A percentile compares a stretch with the other conserved stretches of the same genome.
Conservation (phyloP, 176 grass and related monocot species). For the Oryza officinalis region DNA sequence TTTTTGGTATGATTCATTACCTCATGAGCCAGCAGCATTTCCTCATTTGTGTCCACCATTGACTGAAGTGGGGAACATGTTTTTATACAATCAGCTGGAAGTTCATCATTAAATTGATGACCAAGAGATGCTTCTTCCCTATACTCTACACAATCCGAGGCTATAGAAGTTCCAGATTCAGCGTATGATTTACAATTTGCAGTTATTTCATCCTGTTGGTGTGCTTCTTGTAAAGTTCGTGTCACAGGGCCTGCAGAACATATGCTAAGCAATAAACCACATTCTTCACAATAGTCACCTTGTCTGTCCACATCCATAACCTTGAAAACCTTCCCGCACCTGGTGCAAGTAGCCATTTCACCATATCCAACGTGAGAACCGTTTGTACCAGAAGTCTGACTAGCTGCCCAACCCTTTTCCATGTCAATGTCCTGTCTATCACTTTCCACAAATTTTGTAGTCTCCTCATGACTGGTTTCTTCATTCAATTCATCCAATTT, state of each 20-base stretch:
- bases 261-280: slow-evolving; percentile 31
- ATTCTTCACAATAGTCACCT: slow-evolving; percentile 53
- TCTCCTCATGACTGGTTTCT: slow-evolving; percentile 40
- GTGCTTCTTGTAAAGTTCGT: slow-evolving; percentile 31
- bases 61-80: background rate
- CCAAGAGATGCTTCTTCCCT: slow-evolving; percentile 40
- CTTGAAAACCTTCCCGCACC: slow-evolving; percentile 52
- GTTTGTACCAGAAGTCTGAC: slow-evolving; percentile 30
- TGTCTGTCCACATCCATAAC: slow-evolving; percentile 38
- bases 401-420: slow-evolving; percentile 29
- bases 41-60: slow-evolving; percentile 28
- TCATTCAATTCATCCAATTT: slow-evolving; percentile 72
- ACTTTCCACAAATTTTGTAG: slow-evolving; percentile 31
- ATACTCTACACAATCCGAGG: slow-evolving; percentile 17
- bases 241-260: slow-evolving; percentile 10
- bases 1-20: slow-evolving; percentile 20
- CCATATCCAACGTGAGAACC: slow-evolving; percentile 14
- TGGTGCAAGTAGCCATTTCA: slow-evolving; percentile 51
- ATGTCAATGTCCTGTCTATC: slow-evolving; percentile 25
- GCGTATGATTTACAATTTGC: slow-evolving; percentile 15
- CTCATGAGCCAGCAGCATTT: slow-evolving; percentile 42
- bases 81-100: slow-evolving; percentile 18
- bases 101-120: slow-evolving; percentile 29
- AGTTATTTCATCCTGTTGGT: slow-evolving; percentile 32
- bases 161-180: slow-evolving; percentile 10